Conservation (phyloP, 768 basidiomycete species). For the Boletellus ananiceps region DNA sequence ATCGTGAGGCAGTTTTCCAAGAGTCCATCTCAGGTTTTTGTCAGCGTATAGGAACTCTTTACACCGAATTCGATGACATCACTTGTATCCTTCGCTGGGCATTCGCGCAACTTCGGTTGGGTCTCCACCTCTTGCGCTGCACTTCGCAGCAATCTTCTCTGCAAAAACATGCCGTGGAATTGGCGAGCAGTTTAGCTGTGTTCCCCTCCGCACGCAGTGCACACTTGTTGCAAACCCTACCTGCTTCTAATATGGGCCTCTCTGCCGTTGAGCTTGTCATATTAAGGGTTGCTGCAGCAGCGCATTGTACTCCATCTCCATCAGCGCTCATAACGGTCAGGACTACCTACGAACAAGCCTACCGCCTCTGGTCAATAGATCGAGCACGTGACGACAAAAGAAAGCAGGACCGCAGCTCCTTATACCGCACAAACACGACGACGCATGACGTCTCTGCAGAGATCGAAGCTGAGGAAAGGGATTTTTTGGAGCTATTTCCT, state of each 20-base stretch:
- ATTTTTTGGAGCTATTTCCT: slow-evolving; percentile 84
- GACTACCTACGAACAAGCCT: slow-evolving; percentile 59
- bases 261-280: slow-evolving; percentile 32
- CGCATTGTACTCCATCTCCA: slow-evolving; percentile 20
- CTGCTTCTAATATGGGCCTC: slow-evolving; percentile 7
- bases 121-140: slow-evolving; percentile 53
- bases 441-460: slow-evolving; percentile 57
- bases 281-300: slow-evolving; percentile 41
- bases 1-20: slow-evolving; percentile 71
- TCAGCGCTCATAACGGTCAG: slow-evolving; percentile 32
- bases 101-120: slow-evolving; percentile 63
- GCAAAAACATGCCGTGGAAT: slow-evolving; percentile 16
- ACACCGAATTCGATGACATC: slow-evolving; percentile 71
- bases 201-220: slow-evolving; percentile 54
- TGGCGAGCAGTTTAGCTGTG: slow-evolving; percentile 37
- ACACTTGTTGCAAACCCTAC: slow-evolving; percentile 29
- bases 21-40: slow-evolving; percentile 74
- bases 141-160: slow-evolving; percentile 15
- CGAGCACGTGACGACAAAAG: slow-evolving; percentile 61
- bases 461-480: slow-evolving; percentile 73
- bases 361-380: slow-evolving; percentile 82
- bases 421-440: slow-evolving; percentile 66
- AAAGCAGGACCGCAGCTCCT: slow-evolving; percentile 59
- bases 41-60: slow-evolving; percentile 63
- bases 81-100: slow-evolving; percentile 61